phyloP scores from a whole-genome alignment of 2,329 filamentous ascomycete genomes.

The Coniochaeta hoffmannii region DNA sequence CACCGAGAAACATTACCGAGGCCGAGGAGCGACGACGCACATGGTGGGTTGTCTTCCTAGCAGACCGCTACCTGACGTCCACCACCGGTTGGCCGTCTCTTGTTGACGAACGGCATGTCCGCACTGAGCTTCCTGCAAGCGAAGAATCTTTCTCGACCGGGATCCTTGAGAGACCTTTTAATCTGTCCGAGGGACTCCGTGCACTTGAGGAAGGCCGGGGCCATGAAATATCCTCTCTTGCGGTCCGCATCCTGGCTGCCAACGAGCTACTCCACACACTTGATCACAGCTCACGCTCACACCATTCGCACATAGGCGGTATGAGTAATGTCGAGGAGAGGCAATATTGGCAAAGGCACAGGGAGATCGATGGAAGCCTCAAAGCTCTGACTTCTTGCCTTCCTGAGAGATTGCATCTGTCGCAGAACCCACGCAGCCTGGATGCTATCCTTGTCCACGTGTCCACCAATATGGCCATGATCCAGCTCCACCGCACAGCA shows the following conservation, averaged over 20 bases:
- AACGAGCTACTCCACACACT: slow-evolving; percentile 32
- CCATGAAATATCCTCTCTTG: slow-evolving; percentile 51
- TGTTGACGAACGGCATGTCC: slow-evolving; percentile 54
- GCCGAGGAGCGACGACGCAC: slow-evolving; percentile 59
- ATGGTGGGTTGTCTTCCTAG: slow-evolving; percentile 59
- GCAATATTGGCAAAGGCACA: slow-evolving; percentile 60
- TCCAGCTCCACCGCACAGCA: slow-evolving; percentile 62
- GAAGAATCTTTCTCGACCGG: slow-evolving; percentile 54
- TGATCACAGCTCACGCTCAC: slow-evolving; percentile 42
- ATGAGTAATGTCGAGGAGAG: slow-evolving; percentile 55
- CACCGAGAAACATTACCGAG: slow-evolving; percentile 59
- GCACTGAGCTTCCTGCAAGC: slow-evolving; percentile 52
- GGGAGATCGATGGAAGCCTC: slow-evolving; percentile 54
- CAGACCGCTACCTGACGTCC: slow-evolving; percentile 60
- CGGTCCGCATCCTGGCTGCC: background rate
- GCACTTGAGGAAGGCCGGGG: slow-evolving; percentile 51
- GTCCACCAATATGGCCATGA: slow-evolving; percentile 60
- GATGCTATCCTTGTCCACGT: slow-evolving; percentile 63
- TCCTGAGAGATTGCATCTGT: slow-evolving; percentile 51
- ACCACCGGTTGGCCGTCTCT: slow-evolving; percentile 64
- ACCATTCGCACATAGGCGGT: slow-evolving; percentile 37
- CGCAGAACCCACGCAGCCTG: slow-evolving; percentile 47
- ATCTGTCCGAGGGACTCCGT: slow-evolving; percentile 43
- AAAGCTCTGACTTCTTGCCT: slow-evolving; percentile 52
- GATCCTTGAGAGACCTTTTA: slow-evolving; percentile 41